Evolutionary conservation across 495 filamentous ascomycete genomes (phyloP).

Genomic region (Mytilinidion resinicola): DNA sequence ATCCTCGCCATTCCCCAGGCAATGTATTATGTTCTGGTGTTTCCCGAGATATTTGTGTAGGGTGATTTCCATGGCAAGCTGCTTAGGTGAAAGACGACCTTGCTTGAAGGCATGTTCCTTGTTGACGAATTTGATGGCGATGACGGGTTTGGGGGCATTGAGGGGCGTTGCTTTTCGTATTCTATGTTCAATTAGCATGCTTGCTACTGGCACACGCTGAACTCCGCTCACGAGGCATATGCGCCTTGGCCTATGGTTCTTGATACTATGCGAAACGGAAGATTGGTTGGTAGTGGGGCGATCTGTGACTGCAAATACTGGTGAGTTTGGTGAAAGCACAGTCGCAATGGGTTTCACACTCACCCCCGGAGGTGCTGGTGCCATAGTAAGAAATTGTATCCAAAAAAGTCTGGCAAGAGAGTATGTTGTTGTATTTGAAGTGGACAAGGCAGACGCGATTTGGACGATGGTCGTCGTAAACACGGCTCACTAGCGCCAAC

Average conservation of each 20-base stretch:
- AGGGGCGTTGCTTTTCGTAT: slow-evolving; percentile 89
- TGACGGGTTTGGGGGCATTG: slow-evolving; percentile 62
- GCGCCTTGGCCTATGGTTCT: slow-evolving; percentile 94
- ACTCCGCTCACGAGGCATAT: slow-evolving; percentile 78
- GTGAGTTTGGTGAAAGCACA: neutral
- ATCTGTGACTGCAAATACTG: slow-evolving; percentile 66
- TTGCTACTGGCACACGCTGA: neutral
- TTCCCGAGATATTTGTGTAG: slow-evolving; percentile 81
- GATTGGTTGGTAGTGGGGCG: slow-evolving; percentile 73
- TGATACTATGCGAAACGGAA: slow-evolving; percentile 91
- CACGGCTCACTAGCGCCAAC: no score
- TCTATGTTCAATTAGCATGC: slow-evolving; percentile 42
- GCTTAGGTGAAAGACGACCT: slow-evolving; percentile 81
- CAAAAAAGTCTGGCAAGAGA: neutral
- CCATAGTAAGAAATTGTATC: neutral
- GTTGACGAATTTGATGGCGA: slow-evolving; percentile 98
- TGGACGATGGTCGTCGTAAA: no score
- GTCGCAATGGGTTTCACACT: neutral
- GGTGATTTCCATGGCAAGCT: slow-evolving; percentile 81
- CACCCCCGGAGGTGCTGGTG: slow-evolving; percentile 15
- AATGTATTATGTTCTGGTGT: slow-evolving; percentile 89
- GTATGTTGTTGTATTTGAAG: neutral
- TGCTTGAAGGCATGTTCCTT: slow-evolving; percentile 85
- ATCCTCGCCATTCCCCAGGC: slow-evolving; percentile 83
- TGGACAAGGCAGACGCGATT: neutral